Base-by-base conservation (phyloP, 495 filamentous ascomycete species). In the Pseudotulostoma volvatum region DNA sequence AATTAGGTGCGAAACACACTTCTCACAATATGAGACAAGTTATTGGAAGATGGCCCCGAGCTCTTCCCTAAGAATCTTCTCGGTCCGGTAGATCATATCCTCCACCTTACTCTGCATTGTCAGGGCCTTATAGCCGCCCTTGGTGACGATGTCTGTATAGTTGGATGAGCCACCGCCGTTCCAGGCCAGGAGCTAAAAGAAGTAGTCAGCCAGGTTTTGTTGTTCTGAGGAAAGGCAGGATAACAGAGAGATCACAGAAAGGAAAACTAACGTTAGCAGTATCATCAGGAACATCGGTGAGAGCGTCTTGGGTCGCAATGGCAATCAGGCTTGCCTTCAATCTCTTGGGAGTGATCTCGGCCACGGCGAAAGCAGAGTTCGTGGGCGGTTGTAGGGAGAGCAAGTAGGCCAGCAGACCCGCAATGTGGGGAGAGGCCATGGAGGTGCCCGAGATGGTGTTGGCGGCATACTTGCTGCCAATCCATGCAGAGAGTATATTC, bases 401-500 rank as follows among this genome's bases (percentile, higher is more conserved):
- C 63, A 88, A 82, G 71, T 99, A 99, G 60, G 92, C 92, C 48
- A 94, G 67, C 37, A 99, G 81, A 73, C 92, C 92, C 42, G 79
- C 79, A 52, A 99, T 82, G 56, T 99, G 92, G 48, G 92, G 92
- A 21, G 88, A 95, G 39, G 92, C 92, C 92, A 99, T 99, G 18
- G 92, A 99, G 41, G 92, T 99, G 48, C 92, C 92, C 18, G 92
- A 99, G 66, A 99, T 99, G 58, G 83, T 93, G 73, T 99, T 99
- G 64, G 77, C 70, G 48, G 87, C 86, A 53, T 81, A 77, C 55
- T 88, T 77, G 77, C 81, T 84, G 53, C 92, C 92, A 51, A 85
- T 90, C 92, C 92, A 99, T 60, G 90, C 94, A 20, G 92, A 96
- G 40, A 80, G 70, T 47, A 99, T 96, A 77, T 85, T 94, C 35